Conservation (phyloP, 345 rosid genomes). For the Zanthoxylum bungeanum region DNA sequence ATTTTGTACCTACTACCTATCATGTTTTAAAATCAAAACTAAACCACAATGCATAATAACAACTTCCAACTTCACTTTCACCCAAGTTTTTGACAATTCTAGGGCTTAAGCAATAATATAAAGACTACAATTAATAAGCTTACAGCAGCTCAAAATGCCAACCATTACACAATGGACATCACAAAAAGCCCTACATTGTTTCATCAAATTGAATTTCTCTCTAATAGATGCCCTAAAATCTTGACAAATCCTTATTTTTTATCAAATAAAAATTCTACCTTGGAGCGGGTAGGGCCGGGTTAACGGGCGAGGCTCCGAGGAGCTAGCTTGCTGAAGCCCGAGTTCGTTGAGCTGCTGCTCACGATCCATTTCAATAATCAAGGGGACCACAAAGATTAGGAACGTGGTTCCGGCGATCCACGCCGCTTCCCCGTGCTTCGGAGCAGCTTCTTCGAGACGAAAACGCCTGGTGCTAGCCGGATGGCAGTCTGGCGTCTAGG, state of each 20-base stretch:
- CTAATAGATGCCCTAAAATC: neutral
- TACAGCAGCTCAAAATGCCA: neutral
- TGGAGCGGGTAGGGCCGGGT: neutral
- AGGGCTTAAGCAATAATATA: neutral
- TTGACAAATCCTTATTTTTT: neutral
- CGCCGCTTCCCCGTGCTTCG: conserved; percentile 83
- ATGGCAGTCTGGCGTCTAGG: too few species aligned
- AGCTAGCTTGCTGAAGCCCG: conserved; percentile 70
- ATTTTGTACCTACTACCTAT: too few species aligned
- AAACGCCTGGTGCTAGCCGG: too few species aligned
- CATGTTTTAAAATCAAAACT: too few species aligned
- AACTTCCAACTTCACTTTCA: too few species aligned
- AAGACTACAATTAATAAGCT: neutral
- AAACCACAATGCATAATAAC: too few species aligned
- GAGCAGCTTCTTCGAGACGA: conserved; percentile 69
- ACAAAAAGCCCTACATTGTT: neutral
- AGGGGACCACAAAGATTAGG: conserved; percentile 63
- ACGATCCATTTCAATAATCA: conserved; percentile 62
- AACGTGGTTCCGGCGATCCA: conserved; percentile 81
- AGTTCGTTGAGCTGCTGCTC: conserved; percentile 62
- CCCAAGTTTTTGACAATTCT: too few species aligned
- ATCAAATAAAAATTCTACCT: conserved; percentile 1
- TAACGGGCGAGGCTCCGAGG: conserved; percentile 49
- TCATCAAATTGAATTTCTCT: neutral
- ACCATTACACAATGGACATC: neutral